A percentile compares a stretch with the other conserved stretches of the same genome.
Evolutionary conservation across 75 land plant genomes (phyloP).

Genomic region (Ceratopteris richardii): DNA sequence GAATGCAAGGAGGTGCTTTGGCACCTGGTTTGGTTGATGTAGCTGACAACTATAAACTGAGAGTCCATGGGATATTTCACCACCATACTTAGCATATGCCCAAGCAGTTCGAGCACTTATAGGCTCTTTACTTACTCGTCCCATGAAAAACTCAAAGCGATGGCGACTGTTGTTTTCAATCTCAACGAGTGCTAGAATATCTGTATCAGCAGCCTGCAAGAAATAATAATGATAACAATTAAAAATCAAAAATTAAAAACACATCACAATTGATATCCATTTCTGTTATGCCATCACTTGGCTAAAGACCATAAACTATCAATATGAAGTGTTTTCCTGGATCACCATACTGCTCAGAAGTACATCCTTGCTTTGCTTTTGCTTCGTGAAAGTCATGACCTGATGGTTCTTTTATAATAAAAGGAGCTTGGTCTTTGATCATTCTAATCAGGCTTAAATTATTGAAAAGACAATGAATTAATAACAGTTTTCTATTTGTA

Average conservation of each 20-base stretch:
- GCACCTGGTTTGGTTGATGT: slow-evolving; percentile 80
- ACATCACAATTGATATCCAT: background rate
- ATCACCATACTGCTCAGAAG: too few species aligned
- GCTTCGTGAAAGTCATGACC: too few species aligned
- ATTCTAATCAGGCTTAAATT: too few species aligned
- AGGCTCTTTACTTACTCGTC: slow-evolving; percentile 85
- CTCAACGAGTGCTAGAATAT: slow-evolving; percentile 93
- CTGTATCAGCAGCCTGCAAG: slow-evolving; percentile 94
- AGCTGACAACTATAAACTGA: slow-evolving; percentile 90
- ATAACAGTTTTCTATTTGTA: too few species aligned
- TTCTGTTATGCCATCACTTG: background rate
- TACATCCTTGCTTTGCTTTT: too few species aligned
- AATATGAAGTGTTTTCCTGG: too few species aligned
- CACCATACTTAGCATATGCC: slow-evolving; percentile 85
- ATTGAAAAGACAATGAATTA: too few species aligned
- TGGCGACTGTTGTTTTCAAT: slow-evolving; percentile 96
- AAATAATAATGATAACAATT: background rate
- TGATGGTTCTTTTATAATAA: too few species aligned
- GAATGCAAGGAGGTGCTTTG: too few species aligned
- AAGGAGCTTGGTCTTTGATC: too few species aligned
- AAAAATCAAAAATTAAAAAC: background rate
- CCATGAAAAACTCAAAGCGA: slow-evolving; percentile 99
- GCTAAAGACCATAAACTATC: too few species aligned
- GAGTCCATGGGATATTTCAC: slow-evolving; percentile 88
- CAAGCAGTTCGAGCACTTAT: slow-evolving; percentile 97